phyloP scores from a whole-genome alignment of 164 flowering plant genomes.

The Macadamia tetraphylla region DNA sequence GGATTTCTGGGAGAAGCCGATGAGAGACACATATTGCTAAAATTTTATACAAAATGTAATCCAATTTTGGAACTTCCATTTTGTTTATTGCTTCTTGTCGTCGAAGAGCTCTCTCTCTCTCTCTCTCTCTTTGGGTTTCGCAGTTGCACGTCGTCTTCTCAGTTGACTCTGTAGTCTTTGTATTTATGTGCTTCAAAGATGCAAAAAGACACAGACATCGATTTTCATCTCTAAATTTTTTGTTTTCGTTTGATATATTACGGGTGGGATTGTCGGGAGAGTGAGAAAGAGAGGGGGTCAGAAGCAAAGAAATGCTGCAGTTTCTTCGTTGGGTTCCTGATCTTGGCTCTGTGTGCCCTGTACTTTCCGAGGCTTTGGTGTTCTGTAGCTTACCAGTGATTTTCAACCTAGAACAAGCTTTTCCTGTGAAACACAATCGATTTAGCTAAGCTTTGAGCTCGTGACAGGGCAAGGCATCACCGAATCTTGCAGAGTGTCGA shows the following conservation, averaged over 20 bases:
- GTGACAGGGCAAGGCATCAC: conserved; percentile 66
- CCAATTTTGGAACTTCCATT: too few species aligned
- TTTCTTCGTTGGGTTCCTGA: conserved; percentile 20
- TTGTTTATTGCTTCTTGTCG: too few species aligned
- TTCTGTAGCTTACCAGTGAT: conserved; percentile 31
- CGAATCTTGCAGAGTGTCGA: conserved; percentile 47
- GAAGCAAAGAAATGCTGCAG: conserved; percentile 27
- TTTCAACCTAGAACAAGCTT: conserved; percentile 57
- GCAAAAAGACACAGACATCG: not conserved
- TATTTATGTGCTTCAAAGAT: too few species aligned
- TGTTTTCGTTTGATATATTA: too few species aligned
- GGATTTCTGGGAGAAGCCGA: too few species aligned
- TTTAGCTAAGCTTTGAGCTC: conserved; percentile 44
- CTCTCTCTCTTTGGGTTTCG: too few species aligned
- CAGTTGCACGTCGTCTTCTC: too few species aligned
- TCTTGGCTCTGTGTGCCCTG: conserved; percentile 15
- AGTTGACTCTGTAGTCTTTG: too few species aligned
- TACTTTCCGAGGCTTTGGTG: conserved; percentile 19
- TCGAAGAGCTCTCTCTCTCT: too few species aligned
- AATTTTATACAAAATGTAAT: too few species aligned
- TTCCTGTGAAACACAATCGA: conserved; percentile 39
- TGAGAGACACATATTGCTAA: too few species aligned
- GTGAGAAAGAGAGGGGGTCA: too few species aligned
- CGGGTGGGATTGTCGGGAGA: not conserved
- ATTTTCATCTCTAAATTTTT: conserved; percentile 3